Evolutionary conservation across 2,329 filamentous ascomycete species (phyloP).

Genomic region (Neonectria faginata): DNA sequence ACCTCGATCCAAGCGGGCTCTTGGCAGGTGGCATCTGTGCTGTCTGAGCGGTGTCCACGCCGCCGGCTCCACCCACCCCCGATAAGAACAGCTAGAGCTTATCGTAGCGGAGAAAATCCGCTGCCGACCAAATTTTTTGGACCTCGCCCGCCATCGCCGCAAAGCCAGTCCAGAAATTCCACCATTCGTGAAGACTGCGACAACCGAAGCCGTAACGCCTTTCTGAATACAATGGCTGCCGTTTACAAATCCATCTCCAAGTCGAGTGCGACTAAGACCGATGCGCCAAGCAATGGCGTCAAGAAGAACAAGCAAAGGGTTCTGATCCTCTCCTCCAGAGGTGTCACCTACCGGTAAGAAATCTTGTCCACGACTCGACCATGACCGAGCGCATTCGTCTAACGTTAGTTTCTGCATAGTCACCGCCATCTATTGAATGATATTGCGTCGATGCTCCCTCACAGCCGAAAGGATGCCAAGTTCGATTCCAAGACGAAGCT

Average conservation of each 20-base stretch:
- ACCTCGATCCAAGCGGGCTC: not conserved
- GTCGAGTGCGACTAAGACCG: slow-evolving; percentile 61
- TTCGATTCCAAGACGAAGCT: slow-evolving; percentile 95
- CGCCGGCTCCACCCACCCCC: slow-evolving; percentile 31
- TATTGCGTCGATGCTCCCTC: slow-evolving; percentile 87
- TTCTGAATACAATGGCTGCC: slow-evolving; percentile 65
- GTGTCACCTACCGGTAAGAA: slow-evolving; percentile 84
- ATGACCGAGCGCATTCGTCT: slow-evolving; percentile 32
- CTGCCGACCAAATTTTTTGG: slow-evolving; percentile 47
- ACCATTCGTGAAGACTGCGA: slow-evolving; percentile 34
- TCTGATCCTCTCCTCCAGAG: slow-evolving; percentile 90
- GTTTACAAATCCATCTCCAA: slow-evolving; percentile 82
- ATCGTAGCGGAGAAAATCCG: slow-evolving; percentile 47
- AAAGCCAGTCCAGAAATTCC: slow-evolving; percentile 33
- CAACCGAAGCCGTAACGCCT: slow-evolving; percentile 31
- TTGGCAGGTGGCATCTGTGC: slow-evolving; percentile 17
- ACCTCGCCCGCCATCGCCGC: slow-evolving; percentile 38
- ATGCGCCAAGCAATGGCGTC: slow-evolving; percentile 61
- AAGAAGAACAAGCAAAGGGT: slow-evolving; percentile 80
- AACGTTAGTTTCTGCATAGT: slow-evolving; percentile 58
- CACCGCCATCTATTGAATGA: slow-evolving; percentile 95
- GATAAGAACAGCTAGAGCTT: slow-evolving; percentile 48
- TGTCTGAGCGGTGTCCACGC: slow-evolving; percentile 38
- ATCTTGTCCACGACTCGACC: slow-evolving; percentile 4
- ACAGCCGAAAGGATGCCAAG: slow-evolving; percentile 94